Evolutionary conservation across 2,329 filamentous ascomycete genomes (phyloP).

Genomic region (Verticillium isaacii): DNA sequence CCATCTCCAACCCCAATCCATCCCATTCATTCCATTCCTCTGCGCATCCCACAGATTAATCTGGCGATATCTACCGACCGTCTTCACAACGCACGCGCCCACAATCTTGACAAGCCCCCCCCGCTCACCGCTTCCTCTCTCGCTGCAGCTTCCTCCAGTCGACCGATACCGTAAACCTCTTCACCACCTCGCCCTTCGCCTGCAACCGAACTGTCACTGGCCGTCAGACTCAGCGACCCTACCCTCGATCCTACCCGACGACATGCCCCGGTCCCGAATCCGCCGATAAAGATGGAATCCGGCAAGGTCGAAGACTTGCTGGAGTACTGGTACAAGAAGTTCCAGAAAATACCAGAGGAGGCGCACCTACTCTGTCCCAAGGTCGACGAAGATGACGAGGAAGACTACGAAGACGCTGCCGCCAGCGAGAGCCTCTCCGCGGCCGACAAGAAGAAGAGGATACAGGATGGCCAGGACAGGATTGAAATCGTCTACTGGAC

Average conservation of each 20-base stretch:
- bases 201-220: not conserved
- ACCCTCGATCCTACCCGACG: not conserved
- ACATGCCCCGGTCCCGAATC: slow-evolving; percentile 3
- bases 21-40: not conserved
- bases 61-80: not conserved
- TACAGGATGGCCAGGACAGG: slow-evolving; percentile 50
- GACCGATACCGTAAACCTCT: not conserved
- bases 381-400: slow-evolving; percentile 54
- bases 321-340: slow-evolving; percentile 35
- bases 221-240: not conserved
- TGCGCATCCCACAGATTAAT: not conserved
- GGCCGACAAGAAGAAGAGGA: slow-evolving; percentile 46
- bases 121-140: too few species aligned
- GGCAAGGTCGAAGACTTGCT: slow-evolving; percentile 33
- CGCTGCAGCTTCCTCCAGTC: not conserved
- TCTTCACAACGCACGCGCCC: not conserved
- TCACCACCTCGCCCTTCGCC: not conserved
- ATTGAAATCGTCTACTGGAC: slow-evolving; percentile 62
- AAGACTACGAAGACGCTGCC: slow-evolving; percentile 56
- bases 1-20: not conserved
- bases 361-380: slow-evolving; percentile 67
- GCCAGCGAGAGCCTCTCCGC: slow-evolving; percentile 27
- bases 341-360: slow-evolving; percentile 37
- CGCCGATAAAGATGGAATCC: slow-evolving; percentile 27
- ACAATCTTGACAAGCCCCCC: not conserved